phyloP scores from a whole-genome alignment of 768 basidiomycete genomes.

The Rhodotorula sphaerocarpa region DNA sequence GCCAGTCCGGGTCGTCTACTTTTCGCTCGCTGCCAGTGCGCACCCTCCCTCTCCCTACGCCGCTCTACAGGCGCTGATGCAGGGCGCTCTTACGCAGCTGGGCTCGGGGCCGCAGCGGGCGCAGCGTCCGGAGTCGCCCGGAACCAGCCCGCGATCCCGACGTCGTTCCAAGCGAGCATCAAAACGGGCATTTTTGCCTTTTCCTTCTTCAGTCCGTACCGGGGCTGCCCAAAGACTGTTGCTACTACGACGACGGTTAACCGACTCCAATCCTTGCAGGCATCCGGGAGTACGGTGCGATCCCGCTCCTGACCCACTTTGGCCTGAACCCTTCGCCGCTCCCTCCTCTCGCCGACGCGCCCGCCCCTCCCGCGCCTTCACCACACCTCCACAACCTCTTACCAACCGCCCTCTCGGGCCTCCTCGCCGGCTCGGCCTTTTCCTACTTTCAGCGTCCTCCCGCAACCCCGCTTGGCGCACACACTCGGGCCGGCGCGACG shows the following conservation, averaged over 20 bases:
- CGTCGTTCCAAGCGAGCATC: slow-evolving; percentile 27
- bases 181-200: slow-evolving; percentile 34
- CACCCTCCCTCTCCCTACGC: not conserved
- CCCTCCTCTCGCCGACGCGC: not conserved
- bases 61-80: not conserved
- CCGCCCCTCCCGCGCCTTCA: not conserved
- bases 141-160: slow-evolving; percentile 36
- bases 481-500: slow-evolving; percentile 29
- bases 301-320: slow-evolving; percentile 16
- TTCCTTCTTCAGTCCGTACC: slow-evolving; percentile 37
- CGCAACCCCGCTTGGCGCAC: not conserved
- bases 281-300: slow-evolving; percentile 26
- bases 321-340: slow-evolving; percentile 10
- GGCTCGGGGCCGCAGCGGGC: slow-evolving; percentile 28
- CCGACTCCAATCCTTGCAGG: not conserved
- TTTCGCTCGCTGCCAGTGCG: slow-evolving; percentile 11
- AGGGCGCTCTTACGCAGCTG: not conserved
- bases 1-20: slow-evolving; percentile 16
- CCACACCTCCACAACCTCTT: slow-evolving; percentile 27
- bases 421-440: slow-evolving; percentile 25
- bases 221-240: too few relatives aligned
- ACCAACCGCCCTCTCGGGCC: slow-evolving; percentile 14
- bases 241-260: too few relatives aligned
- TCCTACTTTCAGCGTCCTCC: slow-evolving; percentile 18
- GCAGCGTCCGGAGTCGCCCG: slow-evolving; percentile 26